These are phyloP conservation scores for Speleostelium caveatum DNA, from an alignment of 78 protist genomes.

Conservation along the genomic window DNA sequence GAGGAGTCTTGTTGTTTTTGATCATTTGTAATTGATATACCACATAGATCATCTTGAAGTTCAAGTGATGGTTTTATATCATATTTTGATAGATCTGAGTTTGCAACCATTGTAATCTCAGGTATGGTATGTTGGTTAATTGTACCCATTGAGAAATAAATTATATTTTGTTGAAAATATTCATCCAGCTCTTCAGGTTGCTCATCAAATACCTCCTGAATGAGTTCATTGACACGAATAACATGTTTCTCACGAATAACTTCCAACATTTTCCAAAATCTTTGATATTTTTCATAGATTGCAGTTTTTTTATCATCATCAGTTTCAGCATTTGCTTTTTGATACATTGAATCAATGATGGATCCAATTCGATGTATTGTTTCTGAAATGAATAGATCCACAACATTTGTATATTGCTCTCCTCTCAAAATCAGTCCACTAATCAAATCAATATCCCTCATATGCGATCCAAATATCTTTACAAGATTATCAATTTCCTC, in stretches of 20 bases:
- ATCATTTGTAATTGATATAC: background rate
- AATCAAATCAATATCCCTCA: constrained; percentile 70
- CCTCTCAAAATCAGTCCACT: constrained; percentile 47
- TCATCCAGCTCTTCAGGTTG: constrained; percentile 74
- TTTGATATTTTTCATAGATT: constrained; percentile 48
- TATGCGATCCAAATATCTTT: constrained; percentile 47
- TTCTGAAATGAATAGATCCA: constrained; percentile 47
- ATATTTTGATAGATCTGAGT: background rate
- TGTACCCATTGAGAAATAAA: constrained; percentile 32
- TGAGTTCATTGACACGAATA: constrained; percentile 24
- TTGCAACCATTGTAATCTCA: background rate
- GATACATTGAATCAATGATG: constrained; percentile 54
- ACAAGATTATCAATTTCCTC: constrained; percentile 39
- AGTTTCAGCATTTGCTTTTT: constrained; percentile 29
- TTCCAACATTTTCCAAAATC: constrained; percentile 61
- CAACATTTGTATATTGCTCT: constrained; percentile 21
- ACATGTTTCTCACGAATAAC: background rate
- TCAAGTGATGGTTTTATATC: background rate
- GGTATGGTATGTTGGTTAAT: background rate
- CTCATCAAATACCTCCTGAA: constrained; percentile 57
- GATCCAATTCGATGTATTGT: constrained; percentile 50
- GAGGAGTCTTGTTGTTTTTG: background rate
- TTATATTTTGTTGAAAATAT: constrained; percentile 40
- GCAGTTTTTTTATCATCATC: background rate
- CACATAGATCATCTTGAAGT: no score